Evolutionary conservation across 345 rosid genomes (phyloP), one percentile per base, ranked within the genome.

Genomic region (Lumnitzera racemosa): DNA sequence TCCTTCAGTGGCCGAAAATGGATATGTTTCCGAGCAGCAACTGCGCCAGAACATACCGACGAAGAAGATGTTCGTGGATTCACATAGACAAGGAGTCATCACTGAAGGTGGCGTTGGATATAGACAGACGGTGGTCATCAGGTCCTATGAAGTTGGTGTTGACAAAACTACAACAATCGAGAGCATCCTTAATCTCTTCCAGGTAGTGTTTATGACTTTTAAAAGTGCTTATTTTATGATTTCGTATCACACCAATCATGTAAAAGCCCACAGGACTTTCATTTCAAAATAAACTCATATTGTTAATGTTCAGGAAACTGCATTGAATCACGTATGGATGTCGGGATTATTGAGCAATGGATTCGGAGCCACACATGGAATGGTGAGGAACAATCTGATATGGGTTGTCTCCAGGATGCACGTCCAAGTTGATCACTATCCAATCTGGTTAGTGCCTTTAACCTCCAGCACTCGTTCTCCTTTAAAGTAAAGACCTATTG

Each of bases 361-460:
- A 47, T 83, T 86, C 24, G 92, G 89, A 12, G 83, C 92, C 15
- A 83, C 92, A 8, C 89, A 81, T 64, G 87, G 82, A 50, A 86
- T 83, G 89, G 63, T 75, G 75, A 81, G 47, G 71, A 81, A 83
- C 73, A 79, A 76, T 70, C 92, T 86, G 71, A 83, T 83, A 17
- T 83, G 92, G 92, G 89, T 86, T 47, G 87, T 86, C 58, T 74
- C 89, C 15, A 81, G 88, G 63, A 77, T 86, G 82, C 87, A 83
- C 20, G 71, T 81, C 57, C 78, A 77, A 68, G 61, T 81, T 16
- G 75, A 86, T 72, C 78, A 75, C 46, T 83, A 86, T 58, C 89
- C 89, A 2, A 79, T 86, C 59, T 81, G 92, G 92, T 86, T 47
- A 70, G 25, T 50, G 43, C 41, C 48, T 5, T 27, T 2, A 27